These are phyloP conservation scores for Tuber magnatum DNA, from an alignment of 495 filamentous ascomycete species.

Conservation along the genomic window DNA sequence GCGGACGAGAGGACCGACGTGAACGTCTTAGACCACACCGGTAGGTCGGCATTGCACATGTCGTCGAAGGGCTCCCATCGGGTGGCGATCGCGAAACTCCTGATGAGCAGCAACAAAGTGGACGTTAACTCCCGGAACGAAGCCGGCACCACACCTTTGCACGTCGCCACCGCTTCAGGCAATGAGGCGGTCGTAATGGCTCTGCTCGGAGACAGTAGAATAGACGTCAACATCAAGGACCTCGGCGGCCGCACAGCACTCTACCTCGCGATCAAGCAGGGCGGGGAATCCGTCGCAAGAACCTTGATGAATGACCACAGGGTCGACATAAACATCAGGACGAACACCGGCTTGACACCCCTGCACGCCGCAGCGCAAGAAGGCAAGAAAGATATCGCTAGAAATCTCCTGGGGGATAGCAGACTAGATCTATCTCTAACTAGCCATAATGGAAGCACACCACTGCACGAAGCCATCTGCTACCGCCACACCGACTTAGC, in stretches of 20 bases:
- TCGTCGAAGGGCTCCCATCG: constrained; percentile 10
- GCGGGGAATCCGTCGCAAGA: not conserved
- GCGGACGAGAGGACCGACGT: constrained; percentile 15
- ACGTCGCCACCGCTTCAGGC: not conserved
- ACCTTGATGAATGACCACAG: not conserved
- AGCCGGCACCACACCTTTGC: not conserved
- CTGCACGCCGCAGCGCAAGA: not conserved
- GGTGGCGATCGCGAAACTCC: not conserved
- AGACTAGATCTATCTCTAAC: not conserved
- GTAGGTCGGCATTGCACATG: constrained; percentile 23
- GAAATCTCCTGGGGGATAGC: not conserved
- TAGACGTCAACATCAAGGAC: not conserved
- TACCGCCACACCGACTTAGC: not conserved
- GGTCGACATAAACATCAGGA: not conserved
- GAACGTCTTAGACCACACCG: constrained; percentile 13
- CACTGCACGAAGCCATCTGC: not conserved
- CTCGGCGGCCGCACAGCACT: not conserved
- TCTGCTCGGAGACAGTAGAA: not conserved
- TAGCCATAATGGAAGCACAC: not conserved
- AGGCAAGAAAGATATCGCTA: not conserved
- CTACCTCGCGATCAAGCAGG: not conserved
- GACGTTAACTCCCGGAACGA: not conserved
- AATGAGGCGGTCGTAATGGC: not conserved
- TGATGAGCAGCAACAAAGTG: not conserved
- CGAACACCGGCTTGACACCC: not conserved